Evolutionary conservation across 1,284 basidiomycete species (phyloP).

Genomic region (Volvariella volvacea): DNA sequence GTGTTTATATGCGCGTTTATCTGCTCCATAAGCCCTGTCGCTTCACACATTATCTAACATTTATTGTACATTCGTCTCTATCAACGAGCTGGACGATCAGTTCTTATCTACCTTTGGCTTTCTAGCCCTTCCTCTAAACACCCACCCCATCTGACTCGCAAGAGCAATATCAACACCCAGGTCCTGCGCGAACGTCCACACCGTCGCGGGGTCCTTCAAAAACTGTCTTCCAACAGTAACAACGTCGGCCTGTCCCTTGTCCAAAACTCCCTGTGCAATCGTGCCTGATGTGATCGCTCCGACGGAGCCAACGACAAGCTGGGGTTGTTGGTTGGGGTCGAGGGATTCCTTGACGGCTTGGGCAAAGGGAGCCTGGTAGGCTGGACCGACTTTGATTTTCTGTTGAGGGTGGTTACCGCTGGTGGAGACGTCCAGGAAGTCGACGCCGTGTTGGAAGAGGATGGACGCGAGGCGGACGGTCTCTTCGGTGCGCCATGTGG

Average conservation of each 20-base stretch:
- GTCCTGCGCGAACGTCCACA: slow-evolving; percentile 47
- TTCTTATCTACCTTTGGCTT: slow-evolving; percentile 9
- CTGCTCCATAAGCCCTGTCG: too few species aligned
- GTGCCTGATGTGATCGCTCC: slow-evolving; percentile 35
- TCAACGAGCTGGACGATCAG: too few species aligned
- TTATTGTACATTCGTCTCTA: too few species aligned
- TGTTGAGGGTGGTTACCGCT: slow-evolving; percentile 48
- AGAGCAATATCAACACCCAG: slow-evolving; percentile 35
- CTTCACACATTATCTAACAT: too few species aligned
- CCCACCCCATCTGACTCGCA: slow-evolving; percentile 49
- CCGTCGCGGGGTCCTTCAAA: slow-evolving; percentile 47
- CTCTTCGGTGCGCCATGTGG: slow-evolving; percentile 56
- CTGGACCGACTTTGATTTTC: slow-evolving; percentile 37
- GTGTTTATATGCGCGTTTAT: too few species aligned
- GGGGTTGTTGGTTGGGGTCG: slow-evolving; percentile 26
- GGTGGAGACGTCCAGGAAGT: slow-evolving; percentile 58
- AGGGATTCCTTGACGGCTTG: slow-evolving; percentile 51
- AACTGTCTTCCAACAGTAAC: slow-evolving; percentile 49
- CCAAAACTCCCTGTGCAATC: slow-evolving; percentile 58
- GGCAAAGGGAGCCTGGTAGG: slow-evolving; percentile 28
- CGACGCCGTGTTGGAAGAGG: slow-evolving; percentile 50
- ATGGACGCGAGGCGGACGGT: slow-evolving; percentile 43
- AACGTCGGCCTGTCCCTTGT: slow-evolving; percentile 49
- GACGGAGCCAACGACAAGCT: slow-evolving; percentile 49
- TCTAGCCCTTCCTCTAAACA: slow-evolving; percentile 27